These are phyloP conservation scores for Myriosclerotinia duriaeana DNA, from an alignment of 2,329 filamentous ascomycete species.

Conservation along the genomic window DNA sequence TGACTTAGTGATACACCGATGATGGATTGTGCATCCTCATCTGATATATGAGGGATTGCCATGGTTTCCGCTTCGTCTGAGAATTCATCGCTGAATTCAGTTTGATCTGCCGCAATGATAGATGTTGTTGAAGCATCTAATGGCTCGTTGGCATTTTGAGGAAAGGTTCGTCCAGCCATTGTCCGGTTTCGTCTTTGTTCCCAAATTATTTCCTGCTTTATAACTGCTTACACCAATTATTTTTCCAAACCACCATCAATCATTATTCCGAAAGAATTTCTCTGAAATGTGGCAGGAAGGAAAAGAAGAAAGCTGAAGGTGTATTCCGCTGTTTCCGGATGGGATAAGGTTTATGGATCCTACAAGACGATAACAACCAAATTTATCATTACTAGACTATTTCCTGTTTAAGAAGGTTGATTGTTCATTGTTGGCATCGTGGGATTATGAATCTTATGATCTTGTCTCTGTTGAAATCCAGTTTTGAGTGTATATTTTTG, in stretches of 20 bases:
- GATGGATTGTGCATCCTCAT: conserved; percentile 59
- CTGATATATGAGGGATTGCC: conserved; percentile 31
- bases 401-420: not conserved
- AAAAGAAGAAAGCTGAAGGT: conserved; percentile 4
- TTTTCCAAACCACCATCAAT: not conserved
- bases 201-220: conserved; percentile 10
- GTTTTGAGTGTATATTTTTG: not conserved
- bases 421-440: not conserved
- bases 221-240: not conserved
- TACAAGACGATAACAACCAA: conserved; percentile 2
- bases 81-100: conserved; percentile 26
- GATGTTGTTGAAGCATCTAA: conserved; percentile 19
- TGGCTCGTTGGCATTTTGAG: not conserved
- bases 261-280: not conserved
- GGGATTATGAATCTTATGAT: not conserved
- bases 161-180: conserved; percentile 10
- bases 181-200: conserved; percentile 22
- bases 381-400: not conserved
- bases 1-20: conserved; percentile 60
- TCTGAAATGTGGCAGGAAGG: conserved; percentile 15
- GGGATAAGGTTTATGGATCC: conserved; percentile 19
- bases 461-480: not conserved
- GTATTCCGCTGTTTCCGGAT: conserved; percentile 19
- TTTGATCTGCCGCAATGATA: conserved; percentile 21
- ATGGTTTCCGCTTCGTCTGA: conserved; percentile 33